Evolutionary conservation across 164 flowering plant species (phyloP), one percentile per base, ranked within the genome.

Genomic region (Litsea cubeba): DNA sequence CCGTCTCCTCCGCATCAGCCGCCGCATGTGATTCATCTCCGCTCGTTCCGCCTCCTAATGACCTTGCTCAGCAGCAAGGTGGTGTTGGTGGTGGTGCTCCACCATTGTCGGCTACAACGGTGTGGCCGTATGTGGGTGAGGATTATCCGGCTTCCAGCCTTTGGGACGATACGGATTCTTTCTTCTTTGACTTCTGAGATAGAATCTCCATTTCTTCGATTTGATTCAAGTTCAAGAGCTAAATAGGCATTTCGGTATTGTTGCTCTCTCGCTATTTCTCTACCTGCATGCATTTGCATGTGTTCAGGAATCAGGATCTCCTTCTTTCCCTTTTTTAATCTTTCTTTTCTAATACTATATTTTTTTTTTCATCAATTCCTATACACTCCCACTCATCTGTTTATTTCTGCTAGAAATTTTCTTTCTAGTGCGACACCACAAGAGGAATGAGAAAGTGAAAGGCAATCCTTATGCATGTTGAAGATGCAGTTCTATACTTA

Each of bases 101-200:
- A 1, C 70, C 76, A 12, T 81, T 88, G 8, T 84, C 92, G 22
- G 10, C 84, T 15, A 30, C 46, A 4, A 0, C 60, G n/a, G 60
- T 81, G 49, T 87, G 90, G 95, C 82, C 88, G 3, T 65, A 68
- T 6, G 74, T 74, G 25, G 88, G 87, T 7, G 91, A 86, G 7
- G 91, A 87, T 40, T 85, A 79, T 40, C 77, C 85, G 0, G 71
- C 86, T 1, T 32, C 82, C 11, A 67, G 79, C 64, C 77, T 93
- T 57, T 91, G 93, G 95, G 96, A 91, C 40, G 85, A 87, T 70
- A 81, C 81, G 3, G 91, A 87, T 75, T 83, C 88, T 6, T 86
- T 83, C 71, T 81, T 83, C 57, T 86, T 84, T 63, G 93, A 90
- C 80, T 77, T 85, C 71, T 83, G 73, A 40, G 46, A 40, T 40